Percentiles rank a stretch among this genome's conserved stretches.
These are phyloP conservation scores for Pichia deserticola DNA, from an alignment of 805 yeast genomes.

Conservation along the genomic window DNA sequence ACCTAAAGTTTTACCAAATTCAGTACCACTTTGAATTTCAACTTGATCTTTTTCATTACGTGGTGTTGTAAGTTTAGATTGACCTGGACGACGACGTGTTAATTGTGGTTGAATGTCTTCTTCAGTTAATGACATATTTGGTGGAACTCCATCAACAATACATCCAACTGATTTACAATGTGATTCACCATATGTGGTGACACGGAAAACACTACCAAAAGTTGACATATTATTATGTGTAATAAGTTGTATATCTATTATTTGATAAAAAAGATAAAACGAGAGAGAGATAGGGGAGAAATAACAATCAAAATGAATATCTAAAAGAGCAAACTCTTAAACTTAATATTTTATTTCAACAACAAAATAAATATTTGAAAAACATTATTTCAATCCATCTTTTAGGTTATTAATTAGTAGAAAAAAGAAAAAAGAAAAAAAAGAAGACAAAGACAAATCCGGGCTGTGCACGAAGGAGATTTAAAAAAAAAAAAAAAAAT, in stretches of 20 bases:
- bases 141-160: constrained; percentile 97
- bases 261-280: too few species aligned
- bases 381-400: too few species aligned
- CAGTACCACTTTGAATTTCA: constrained; percentile 91
- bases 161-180: constrained; percentile 98
- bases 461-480: background rate
- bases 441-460: too few species aligned
- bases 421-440: too few species aligned
- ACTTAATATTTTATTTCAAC: too few species aligned
- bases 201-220: constrained; percentile 58
- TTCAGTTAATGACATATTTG: constrained; percentile 80
- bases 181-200: constrained; percentile 96
- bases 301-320: too few species aligned
- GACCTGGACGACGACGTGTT: constrained; percentile 97
- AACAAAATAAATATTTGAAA: too few species aligned
- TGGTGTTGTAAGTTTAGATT: constrained; percentile 86
- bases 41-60: constrained; percentile 93
- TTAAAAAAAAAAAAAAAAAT: background rate
- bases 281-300: background rate
- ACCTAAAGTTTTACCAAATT: constrained; percentile 83
- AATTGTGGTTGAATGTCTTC: constrained; percentile 92
- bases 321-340: too few species aligned
- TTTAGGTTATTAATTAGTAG: too few species aligned
- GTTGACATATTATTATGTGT: constrained; percentile 50
- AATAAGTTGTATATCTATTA: background rate